Base-by-base conservation (phyloP, 1,139 yeast species). In the Pichia inconspicua region DNA sequence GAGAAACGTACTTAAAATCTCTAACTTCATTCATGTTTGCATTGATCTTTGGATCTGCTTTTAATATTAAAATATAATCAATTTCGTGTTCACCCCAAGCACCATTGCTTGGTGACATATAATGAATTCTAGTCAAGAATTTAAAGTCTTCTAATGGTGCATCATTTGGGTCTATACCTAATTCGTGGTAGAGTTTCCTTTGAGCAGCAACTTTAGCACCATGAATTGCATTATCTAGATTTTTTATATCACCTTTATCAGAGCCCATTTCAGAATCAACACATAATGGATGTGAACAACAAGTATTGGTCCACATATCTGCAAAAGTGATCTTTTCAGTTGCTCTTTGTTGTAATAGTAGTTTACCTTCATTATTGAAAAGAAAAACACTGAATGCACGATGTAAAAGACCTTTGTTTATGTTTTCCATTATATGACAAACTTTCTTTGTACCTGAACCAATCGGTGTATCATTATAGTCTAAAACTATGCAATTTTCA, bases 81-180 rank as follows among this genome's bases (percentile, higher is more conserved):
- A 92, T 85, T 68, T 92, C 98, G 64, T 92, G 98, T 66, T 92
- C 98, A 45, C 97, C 98, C 98, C 98, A 92, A 51, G 80, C 77
- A 28, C 87, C 89, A 56, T 75, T 74, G 57, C 84, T 77, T 36
- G 96, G 92, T 9, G 96, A 88, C 71, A 82, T 84, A 69, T 92
- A 92, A 69, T 92, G 98, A 58, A 92, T 92, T 70, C 98, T 80
- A 32, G 97, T 92, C 62, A 92, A 73, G 66, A 82, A 92, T 52
- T 84, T 77, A 70, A 92, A 90, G 46, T 80, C 73, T 7, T 77
- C 78, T 31, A 79, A 55, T 3, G 96, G 95, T 5, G 82, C 75
- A 54, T 80, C 79, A 41, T 65, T 61, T 11, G 70, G 65, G 19
- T 48, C 50, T 49, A 92, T 90, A 35, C 99, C 99, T 53, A 92